Evolutionary conservation across 202 grass and related monocot genomes (phyloP), one percentile per base, ranked within the genome.

Genomic region (Schoenoplectus tabernaemontani): DNA sequence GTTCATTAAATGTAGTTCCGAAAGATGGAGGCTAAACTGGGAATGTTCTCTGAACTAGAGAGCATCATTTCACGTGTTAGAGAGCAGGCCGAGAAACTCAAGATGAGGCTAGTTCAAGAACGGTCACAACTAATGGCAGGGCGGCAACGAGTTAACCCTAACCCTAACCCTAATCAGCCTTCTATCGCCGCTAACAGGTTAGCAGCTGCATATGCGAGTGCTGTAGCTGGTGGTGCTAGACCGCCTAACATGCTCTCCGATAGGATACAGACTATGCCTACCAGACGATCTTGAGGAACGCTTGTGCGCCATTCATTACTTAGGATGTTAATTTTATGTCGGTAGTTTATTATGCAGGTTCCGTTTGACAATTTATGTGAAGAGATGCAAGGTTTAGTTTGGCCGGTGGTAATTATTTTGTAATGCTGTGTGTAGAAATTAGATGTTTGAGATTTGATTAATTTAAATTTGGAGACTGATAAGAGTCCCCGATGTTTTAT

Each of bases 61-160:
- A 84, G 86, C 15, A 84, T 95, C 48, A 78, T 87, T 65, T 77
- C 84, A 48, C 82, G 85, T 82, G 88, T 93, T 39, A 92, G 89
- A 82, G 92, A 96, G 70, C 91, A 91, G 78, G 92, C 90, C 0
- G 96, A 99, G 36, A 99, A 90, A 83, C 87, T 92, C n/a, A 96
- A 86, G 76, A 87, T 92, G 60, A 93, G 86, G 78, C 89, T 99
- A 69, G 80, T 96, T 65, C 81, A 92, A 76, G 92, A 99, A 83
- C 89, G 96, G 16, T 91, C 93, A 22, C 89, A 88, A 24, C 90
- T 99, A 86, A 91, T 99, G 74, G 88, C 88, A 23, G 91, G 87
- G 62, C 90, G 92, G 59, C 59, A 42, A 22, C 58, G 26, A 41
- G 24, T 44, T 41, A 78, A 62, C 37, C 53, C 78, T 65, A 51